phyloP scores from a whole-genome alignment of 306 rosid genomes.

The Rosa chinensis region DNA sequence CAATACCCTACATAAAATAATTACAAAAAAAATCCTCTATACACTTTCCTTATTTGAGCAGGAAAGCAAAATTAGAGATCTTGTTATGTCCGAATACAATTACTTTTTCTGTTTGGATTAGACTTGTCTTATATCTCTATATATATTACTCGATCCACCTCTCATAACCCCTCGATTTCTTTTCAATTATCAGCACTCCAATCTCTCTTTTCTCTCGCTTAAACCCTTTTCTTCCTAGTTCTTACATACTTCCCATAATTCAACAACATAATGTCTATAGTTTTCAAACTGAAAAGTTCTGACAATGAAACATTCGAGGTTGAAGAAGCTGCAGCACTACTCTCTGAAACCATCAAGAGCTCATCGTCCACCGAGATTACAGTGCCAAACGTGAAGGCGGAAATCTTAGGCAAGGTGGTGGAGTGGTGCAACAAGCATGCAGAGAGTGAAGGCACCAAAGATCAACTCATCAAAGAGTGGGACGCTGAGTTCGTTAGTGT shows the following conservation, averaged over 20 bases:
- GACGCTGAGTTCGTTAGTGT: not conserved
- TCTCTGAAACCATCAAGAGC: not conserved
- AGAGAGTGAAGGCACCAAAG: not conserved
- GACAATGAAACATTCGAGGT: not conserved
- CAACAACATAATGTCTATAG: not conserved
- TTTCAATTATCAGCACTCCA: not conserved
- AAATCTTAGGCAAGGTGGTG: not conserved
- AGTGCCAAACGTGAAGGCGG: not conserved
- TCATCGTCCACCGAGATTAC: not conserved
- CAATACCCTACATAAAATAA: no score
- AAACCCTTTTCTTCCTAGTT: not conserved
- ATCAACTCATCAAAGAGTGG: not conserved
- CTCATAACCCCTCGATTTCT: not conserved
- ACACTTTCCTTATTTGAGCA: not conserved
- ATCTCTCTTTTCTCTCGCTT: not conserved
- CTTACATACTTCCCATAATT: not conserved
- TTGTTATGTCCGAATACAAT: not conserved
- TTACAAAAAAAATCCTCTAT: no score
- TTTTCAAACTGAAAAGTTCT: not conserved
- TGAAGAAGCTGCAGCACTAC: not conserved
- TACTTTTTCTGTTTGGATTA: not conserved
- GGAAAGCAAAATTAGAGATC: not conserved
- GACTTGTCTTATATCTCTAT: not conserved
- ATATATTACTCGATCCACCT: not conserved
- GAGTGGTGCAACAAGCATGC: slow-evolving; percentile 4